Evolutionary conservation across 2,329 filamentous ascomycete genomes (phyloP), one percentile per base, ranked within the genome.

Genomic region (Leptodontidium sp.): DNA sequence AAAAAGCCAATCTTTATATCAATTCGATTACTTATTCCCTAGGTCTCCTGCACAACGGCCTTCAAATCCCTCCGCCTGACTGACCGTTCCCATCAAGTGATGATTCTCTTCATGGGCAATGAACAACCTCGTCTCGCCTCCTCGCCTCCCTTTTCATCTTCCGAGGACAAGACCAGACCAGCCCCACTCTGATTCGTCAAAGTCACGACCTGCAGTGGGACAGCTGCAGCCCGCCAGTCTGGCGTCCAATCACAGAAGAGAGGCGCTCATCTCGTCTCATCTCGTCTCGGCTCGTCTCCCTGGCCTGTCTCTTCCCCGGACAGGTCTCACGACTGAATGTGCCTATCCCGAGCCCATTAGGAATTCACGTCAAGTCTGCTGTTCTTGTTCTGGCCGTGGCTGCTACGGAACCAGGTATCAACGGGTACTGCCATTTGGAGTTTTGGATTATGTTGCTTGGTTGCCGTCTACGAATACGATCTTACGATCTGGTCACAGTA

Each of bases 171-270:
- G 43, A 43, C 21, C 38, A n/a, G 50, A 26, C 35, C 12, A 55
- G 49, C 38, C 24, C 21, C n/a, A n/a, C 58, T 49, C 9, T 68
- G 65, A 73, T 73, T 73, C 65, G 72, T 65, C 67, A 61, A 59
- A 59, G 61, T 71, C 55, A 66, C 72, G 72, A 73, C 68, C 57
- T 72, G 70, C 72, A 73, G 70, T 68, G 32, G n/a, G 38, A 14
- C n/a, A 58, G 62, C 43, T 64, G 57, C 61, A 52, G 52, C 61
- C 49, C 40, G 35, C 50, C 61, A 64, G 21, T 43, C 43, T 57
- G 52, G 61, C 49, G 21, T 53, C 50, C 62, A 40, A 64, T 62
- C 59, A 62, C 1, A n/a, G 40, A 38, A 35, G 17, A 26, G 6
- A 29, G 24, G 4, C 24, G 8, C 43, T 24, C 40, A 21, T 38